These are phyloP conservation scores for Fusarium xyrophilum DNA, from an alignment of 2,329 filamentous ascomycete species.

Conservation along the genomic window DNA sequence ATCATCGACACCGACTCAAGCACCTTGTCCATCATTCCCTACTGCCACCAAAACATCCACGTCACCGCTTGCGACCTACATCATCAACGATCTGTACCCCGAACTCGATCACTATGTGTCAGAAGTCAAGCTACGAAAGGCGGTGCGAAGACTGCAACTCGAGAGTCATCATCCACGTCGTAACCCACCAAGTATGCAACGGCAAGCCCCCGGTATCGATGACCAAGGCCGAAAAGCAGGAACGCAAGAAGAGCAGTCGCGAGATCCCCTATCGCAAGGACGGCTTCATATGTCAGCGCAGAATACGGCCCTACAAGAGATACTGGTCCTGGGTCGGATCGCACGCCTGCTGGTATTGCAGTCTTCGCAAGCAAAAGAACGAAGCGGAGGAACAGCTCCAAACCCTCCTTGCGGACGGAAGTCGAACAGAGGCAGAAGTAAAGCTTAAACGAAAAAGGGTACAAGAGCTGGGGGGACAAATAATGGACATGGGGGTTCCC, in stretches of 20 bases:
- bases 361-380: neutral
- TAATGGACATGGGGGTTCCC: neutral
- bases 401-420: neutral
- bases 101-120: neutral
- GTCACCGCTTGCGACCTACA: neutral
- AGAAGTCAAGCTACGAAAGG: neutral
- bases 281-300: neutral
- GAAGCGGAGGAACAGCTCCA: neutral
- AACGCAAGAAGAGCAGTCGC: neutral
- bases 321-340: neutral
- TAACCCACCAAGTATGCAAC: neutral
- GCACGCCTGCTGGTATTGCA: neutral
- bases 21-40: accelerated
- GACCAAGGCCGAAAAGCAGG: neutral
- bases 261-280: neutral
- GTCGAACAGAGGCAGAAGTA: neutral
- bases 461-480: neutral
- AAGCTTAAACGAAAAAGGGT: neutral
- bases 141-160: neutral
- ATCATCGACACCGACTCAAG: neutral
- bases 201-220: neutral
- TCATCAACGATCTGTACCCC: neutral
- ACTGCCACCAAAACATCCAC: neutral
- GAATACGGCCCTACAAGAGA: neutral
- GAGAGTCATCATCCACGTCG: neutral